phyloP scores from a whole-genome alignment of 345 rosid species.

The Clausena lansium region DNA sequence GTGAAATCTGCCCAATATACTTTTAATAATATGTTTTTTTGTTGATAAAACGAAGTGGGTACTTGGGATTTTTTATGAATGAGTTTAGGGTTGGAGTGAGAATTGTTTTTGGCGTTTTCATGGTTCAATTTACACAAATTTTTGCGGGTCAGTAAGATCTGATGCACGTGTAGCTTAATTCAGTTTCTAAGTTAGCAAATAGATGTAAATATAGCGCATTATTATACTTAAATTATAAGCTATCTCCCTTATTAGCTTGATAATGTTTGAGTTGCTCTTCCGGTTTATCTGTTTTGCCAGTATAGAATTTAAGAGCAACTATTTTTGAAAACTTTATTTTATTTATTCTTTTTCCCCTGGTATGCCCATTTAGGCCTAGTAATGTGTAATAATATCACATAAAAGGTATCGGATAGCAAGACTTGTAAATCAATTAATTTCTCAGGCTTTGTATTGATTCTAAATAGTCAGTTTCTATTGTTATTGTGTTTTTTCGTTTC shows the following conservation, averaged over 20 bases:
- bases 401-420: neutral
- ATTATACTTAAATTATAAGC: neutral
- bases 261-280: neutral
- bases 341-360: too few relatives aligned
- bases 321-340: neutral
- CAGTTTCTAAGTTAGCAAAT: neutral
- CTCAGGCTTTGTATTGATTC: neutral
- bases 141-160: neutral
- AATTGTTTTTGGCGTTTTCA: neutral
- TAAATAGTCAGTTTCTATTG: neutral
- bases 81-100: neutral
- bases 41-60: slow-evolving; percentile 2
- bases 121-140: neutral
- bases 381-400: neutral
- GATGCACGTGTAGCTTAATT: neutral
- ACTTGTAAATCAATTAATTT: neutral
- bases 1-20: neutral
- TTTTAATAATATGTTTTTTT: slow-evolving; percentile 14
- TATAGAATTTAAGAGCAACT: too few relatives aligned
- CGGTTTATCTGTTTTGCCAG: neutral
- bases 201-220: neutral
- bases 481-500: neutral
- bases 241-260: neutral
- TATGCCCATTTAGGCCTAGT: too few relatives aligned
- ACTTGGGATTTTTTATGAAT: neutral